Percentiles rank a stretch among this genome's conserved stretches.
Evolutionary conservation across 352 stramenopile genomes (phyloP).

Genomic region (Phytophthora quininea): DNA sequence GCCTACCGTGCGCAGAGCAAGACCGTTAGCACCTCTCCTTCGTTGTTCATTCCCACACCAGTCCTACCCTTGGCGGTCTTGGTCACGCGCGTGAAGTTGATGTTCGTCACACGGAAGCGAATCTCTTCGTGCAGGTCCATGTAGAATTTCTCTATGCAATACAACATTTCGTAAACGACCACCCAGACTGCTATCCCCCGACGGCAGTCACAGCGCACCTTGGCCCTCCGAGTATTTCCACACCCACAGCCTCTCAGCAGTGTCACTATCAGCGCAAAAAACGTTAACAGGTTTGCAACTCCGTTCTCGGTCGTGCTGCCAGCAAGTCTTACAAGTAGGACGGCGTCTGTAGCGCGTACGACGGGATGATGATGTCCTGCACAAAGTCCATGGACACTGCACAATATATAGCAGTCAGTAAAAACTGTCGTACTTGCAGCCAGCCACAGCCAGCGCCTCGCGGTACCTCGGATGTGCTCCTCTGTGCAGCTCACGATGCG

Average conservation of each 20-base stretch:
- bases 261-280: slow-evolving; percentile 48
- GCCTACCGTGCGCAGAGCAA: slow-evolving; percentile 27
- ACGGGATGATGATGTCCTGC: slow-evolving; percentile 90
- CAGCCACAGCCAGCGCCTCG: background rate
- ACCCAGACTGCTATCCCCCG: background rate
- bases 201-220: slow-evolving; percentile 27
- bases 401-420: background rate
- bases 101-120: slow-evolving; percentile 86
- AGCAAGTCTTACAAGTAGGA: slow-evolving; percentile 76
- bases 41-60: background rate
- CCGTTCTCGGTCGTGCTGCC: background rate
- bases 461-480: slow-evolving; percentile 80
- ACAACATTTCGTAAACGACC: background rate
- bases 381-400: slow-evolving; percentile 91
- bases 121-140: slow-evolving; percentile 91
- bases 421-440: background rate
- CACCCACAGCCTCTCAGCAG: slow-evolving; percentile 78
- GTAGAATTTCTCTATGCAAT: slow-evolving; percentile 74
- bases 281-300: background rate
- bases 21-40: background rate
- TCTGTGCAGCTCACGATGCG: slow-evolving; percentile 90
- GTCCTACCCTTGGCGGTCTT: slow-evolving; percentile 80
- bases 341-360: slow-evolving; percentile 86
- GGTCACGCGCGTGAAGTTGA: slow-evolving; percentile 89
- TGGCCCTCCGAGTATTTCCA: slow-evolving; percentile 89